Percentiles rank a stretch among this genome's conserved stretches.
Conservation (phyloP, 2,329 filamentous ascomycete genomes). For the Colletotrichum eremochloae region DNA sequence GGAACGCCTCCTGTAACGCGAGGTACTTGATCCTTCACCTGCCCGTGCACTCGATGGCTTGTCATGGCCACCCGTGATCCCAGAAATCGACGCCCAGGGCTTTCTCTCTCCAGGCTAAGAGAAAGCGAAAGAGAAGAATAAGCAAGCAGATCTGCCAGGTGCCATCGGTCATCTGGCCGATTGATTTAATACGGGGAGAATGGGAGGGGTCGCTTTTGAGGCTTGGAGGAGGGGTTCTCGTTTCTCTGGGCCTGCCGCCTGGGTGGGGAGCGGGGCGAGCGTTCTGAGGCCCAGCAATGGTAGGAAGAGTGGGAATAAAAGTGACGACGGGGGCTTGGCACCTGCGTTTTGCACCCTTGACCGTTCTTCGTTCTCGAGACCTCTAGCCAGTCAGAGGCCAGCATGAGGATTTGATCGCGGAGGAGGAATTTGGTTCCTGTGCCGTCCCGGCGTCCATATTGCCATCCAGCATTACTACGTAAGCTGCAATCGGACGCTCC, state of each 20-base stretch:
- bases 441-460: slow-evolving; percentile 24
- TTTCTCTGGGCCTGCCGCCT: slow-evolving; percentile 8
- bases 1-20: slow-evolving; percentile 7
- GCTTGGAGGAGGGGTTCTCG: slow-evolving; percentile 29
- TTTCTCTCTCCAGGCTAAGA: slow-evolving; percentile 26
- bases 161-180: slow-evolving; percentile 40
- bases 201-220: slow-evolving; percentile 33
- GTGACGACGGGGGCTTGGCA: slow-evolving; percentile 37
- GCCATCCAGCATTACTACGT: background rate
- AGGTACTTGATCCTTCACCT: slow-evolving; percentile 9
- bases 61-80: background rate
- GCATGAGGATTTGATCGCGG: slow-evolving; percentile 20
- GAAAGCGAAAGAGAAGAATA: background rate
- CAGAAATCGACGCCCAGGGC: background rate
- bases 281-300: slow-evolving; percentile 21
- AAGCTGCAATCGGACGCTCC: slow-evolving; percentile 23
- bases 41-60: slow-evolving; percentile 14
- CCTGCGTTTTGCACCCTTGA: slow-evolving; percentile 36
- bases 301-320: slow-evolving; percentile 14
- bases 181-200: slow-evolving; percentile 37
- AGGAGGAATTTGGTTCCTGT: slow-evolving; percentile 35
- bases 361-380: slow-evolving; percentile 24
- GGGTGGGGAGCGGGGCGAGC: slow-evolving; percentile 12
- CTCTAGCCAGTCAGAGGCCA: slow-evolving; percentile 34
- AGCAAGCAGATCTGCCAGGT: slow-evolving; percentile 39